Conservation (phyloP, 352 stramenopile genomes). For the Globisporangium camurandrum region DNA sequence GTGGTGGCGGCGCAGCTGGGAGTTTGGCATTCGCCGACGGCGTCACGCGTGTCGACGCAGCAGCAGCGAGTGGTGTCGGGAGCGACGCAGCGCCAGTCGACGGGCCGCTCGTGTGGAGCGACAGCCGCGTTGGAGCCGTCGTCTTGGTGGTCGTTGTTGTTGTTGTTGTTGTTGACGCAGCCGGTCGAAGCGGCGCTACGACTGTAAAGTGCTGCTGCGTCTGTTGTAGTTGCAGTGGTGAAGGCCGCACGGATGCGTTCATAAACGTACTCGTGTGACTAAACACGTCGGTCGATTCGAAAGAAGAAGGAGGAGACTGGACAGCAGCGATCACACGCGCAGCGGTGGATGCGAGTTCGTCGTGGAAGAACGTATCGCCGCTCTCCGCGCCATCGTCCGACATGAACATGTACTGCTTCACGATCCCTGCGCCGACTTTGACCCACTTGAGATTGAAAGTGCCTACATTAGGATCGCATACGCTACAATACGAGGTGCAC, state of each 20-base stretch:
- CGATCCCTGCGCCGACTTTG: slow-evolving; percentile 43
- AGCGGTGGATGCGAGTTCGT: slow-evolving; percentile 37
- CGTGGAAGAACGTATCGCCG: slow-evolving; percentile 57
- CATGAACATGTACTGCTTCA: slow-evolving; percentile 66
- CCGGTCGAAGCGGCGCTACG: slow-evolving; percentile 11
- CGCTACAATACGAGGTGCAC: too few relatives aligned
- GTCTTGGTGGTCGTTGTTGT: slow-evolving; percentile 20
- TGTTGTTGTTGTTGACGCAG: slow-evolving; percentile 8
- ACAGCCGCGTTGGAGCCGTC: slow-evolving; percentile 33
- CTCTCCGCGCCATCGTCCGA: slow-evolving; percentile 22
- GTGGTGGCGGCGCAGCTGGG: slow-evolving; percentile 27
- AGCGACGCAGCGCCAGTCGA: not conserved
- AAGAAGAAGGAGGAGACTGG: too few relatives aligned
- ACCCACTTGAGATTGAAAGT: too few relatives aligned
- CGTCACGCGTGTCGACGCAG: slow-evolving; percentile 18
- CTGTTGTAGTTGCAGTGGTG: too few relatives aligned
- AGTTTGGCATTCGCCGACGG: slow-evolving; percentile 15
- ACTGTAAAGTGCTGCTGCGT: slow-evolving; percentile 55
- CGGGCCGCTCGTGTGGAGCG: slow-evolving; percentile 26
- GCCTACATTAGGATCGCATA: too few relatives aligned
- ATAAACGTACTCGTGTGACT: slow-evolving; percentile 62
- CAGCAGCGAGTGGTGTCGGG: slow-evolving; percentile 13
- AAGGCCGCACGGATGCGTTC: slow-evolving; percentile 43
- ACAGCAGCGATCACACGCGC: slow-evolving; percentile 37
- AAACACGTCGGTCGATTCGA: slow-evolving; percentile 41